phyloP scores from a whole-genome alignment of 2,329 filamentous ascomycete genomes.

The Fusarium solani-melongenae region DNA sequence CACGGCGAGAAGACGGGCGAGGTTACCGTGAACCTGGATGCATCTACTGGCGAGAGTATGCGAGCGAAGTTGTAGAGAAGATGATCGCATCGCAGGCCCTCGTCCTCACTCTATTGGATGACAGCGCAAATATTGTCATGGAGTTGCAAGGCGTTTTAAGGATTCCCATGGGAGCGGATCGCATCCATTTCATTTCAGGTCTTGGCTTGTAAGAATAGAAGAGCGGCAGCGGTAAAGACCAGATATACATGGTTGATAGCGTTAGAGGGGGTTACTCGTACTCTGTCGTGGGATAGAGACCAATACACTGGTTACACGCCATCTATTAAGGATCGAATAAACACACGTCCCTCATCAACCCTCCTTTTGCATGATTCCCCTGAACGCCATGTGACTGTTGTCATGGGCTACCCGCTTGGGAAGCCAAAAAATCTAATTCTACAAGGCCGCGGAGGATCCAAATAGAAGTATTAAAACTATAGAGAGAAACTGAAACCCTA shows the following conservation, averaged over 20 bases:
- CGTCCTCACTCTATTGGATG: background rate
- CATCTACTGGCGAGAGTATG: slow-evolving; percentile 68
- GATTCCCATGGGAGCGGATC: slow-evolving; percentile 17
- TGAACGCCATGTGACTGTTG: background rate
- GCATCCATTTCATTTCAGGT: slow-evolving; percentile 1
- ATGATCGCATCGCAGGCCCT: background rate
- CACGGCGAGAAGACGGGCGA: slow-evolving; percentile 80
- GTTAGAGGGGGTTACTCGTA: background rate
- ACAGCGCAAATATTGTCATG: slow-evolving; percentile 4
- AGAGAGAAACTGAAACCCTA: background rate
- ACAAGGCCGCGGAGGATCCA: background rate
- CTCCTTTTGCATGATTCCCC: background rate
- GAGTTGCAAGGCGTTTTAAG: slow-evolving; percentile 41
- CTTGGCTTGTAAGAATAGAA: slow-evolving; percentile 16
- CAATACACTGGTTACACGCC: background rate
- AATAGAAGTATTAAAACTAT: background rate
- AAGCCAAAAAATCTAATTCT: background rate
- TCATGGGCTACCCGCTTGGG: background rate
- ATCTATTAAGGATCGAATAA: background rate
- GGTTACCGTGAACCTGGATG: slow-evolving; percentile 87
- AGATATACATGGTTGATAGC: background rate
- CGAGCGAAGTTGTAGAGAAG: slow-evolving; percentile 53
- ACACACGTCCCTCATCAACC: background rate
- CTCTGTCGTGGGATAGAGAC: background rate
- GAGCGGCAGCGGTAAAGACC: background rate